A percentile compares a stretch with the other conserved stretches of the same genome.
phyloP scores from a whole-genome alignment of 176 grass and related monocot genomes.

The Neostapfia colusana region DNA sequence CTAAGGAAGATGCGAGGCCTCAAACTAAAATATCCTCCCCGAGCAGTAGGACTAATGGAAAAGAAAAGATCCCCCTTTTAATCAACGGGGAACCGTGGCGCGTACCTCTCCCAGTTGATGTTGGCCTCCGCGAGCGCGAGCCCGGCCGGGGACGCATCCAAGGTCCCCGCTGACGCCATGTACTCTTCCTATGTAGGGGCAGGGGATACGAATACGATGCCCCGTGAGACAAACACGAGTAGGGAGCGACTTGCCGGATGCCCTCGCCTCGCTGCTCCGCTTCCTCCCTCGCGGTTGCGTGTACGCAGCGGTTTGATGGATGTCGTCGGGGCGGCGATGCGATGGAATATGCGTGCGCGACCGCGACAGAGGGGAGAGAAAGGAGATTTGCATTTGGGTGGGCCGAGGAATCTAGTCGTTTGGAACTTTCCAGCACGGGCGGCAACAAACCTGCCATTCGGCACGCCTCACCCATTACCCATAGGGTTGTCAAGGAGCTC shows the following conservation, averaged over 20 bases:
- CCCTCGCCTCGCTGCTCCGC: background rate
- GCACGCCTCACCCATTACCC: too few relatives aligned
- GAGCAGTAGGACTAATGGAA: too few relatives aligned
- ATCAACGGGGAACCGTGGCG: background rate
- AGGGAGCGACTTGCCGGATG: background rate
- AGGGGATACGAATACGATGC: background rate
- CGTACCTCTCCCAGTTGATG: conserved; percentile 91
- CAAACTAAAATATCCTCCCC: too few relatives aligned
- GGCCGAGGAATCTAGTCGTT: background rate
- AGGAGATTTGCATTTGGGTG: background rate
- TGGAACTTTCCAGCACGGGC: conserved; percentile 27
- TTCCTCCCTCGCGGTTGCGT: background rate
- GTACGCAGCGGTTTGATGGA: too few relatives aligned
- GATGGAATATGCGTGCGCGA: conserved; percentile 10
- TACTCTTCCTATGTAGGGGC: background rate
- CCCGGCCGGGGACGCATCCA: conserved; percentile 51
- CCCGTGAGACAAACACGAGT: background rate
- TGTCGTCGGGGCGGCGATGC: conserved; percentile 33
- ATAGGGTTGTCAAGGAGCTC: too few relatives aligned
- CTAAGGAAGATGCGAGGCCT: background rate
- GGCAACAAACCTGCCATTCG: background rate
- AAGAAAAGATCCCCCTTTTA: too few relatives aligned
- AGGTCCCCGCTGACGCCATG: conserved; percentile 45
- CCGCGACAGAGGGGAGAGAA: background rate
- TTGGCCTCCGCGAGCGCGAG: conserved; percentile 75